Base-by-base conservation (phyloP, 148 eudicot species). In the Simmondsia chinensis region DNA sequence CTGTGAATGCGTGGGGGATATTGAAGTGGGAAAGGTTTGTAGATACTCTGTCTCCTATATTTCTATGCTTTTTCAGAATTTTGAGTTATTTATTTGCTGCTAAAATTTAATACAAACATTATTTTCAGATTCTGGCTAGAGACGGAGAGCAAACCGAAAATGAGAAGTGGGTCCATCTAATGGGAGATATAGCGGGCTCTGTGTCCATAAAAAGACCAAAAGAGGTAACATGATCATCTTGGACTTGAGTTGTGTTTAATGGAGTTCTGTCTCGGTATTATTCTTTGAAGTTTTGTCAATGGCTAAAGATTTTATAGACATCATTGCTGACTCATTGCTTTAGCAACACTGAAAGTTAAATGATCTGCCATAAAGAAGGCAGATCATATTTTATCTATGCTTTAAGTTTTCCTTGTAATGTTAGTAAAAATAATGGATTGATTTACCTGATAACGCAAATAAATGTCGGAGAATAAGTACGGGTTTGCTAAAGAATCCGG, bases 1-100 rank as follows among this genome's bases (percentile, higher is more conserved):
- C 52, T 89, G 97, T 68, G 97, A 89, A 68, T 89, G 97, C 61
- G 97, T 84, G 30, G 97, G 97, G 50, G 97, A 89, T 68, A 77
- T 89, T 27, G 97, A 89, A 60, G 85, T 89, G 93, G 93, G 97
- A 68, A 89, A 89, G 97, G 97, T 89, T 55, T 34, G 19, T 12
- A 16, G 6, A 33, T n/a, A n/a, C n/a, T n/a, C n/a, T 38, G 10
- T 46, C 12, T 15, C 6, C 26, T 4, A 22, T 18, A 27, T 29
- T 28, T 22, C 4, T 46, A n/a, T 43, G 14, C 5, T 6, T 29
- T 46, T 46, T 11, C 11, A 18, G 19, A 9, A 45, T 16, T 16
- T 4, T 7, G 5, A 25, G 12, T 14, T 15, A 10, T 43, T 46
- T 9, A 6, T 26, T 28, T 26, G 12, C 27, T 14, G 26, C 8